Base-by-base conservation (phyloP, 148 eudicot species). In the Diospyros kaki region DNA sequence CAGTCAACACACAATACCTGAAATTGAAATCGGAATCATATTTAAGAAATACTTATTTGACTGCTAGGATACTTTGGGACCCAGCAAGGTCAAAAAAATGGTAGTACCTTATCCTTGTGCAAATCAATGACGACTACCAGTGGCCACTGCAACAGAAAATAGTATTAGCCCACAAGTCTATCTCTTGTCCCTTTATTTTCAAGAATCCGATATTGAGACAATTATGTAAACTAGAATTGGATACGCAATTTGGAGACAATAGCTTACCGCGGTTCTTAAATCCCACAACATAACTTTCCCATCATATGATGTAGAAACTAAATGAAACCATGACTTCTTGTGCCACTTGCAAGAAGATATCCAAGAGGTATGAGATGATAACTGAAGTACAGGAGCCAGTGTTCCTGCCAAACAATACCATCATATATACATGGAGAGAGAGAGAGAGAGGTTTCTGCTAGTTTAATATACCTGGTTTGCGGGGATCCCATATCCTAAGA, bases 1-100 rank as follows among this genome's bases (percentile, higher is more conserved):
- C 98, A 92, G 77, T 95, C 98, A 41, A 82, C 96, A 68, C 96
- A 86, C 38, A 95, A 76, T 54, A 92, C 98, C 98, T 93, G 68
- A 18, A 79, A 63, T 76, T 73, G 4, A 2, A 39, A 80, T 51
- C 46, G 7, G 58, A 41, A 58, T 11, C 58, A 55, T 52, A 50
- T 9, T 70, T 67, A 9, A 61, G 39, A 14, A 73, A 50, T 11
- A 28, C 13, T 48, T 68, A 13, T 68, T 76, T 58, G 40, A 38
- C 14, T 52, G n/a, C 55, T 15, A 18, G 71, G 45, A 71, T 13
- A 42, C 42, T 17, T 42, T 38, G 38, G 8, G n/a, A 56, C 10
- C 63, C 0, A 64, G 39, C 6, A 5, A 50, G 40, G 54, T 38
- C 71, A 71, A 43, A 44, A 51, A 45, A 14, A 41, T n/a, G n/a